A percentile compares a stretch with the other conserved stretches of the same genome.
phyloP scores from a whole-genome alignment of 2,329 filamentous ascomycete genomes.

The Colletotrichum sp. region DNA sequence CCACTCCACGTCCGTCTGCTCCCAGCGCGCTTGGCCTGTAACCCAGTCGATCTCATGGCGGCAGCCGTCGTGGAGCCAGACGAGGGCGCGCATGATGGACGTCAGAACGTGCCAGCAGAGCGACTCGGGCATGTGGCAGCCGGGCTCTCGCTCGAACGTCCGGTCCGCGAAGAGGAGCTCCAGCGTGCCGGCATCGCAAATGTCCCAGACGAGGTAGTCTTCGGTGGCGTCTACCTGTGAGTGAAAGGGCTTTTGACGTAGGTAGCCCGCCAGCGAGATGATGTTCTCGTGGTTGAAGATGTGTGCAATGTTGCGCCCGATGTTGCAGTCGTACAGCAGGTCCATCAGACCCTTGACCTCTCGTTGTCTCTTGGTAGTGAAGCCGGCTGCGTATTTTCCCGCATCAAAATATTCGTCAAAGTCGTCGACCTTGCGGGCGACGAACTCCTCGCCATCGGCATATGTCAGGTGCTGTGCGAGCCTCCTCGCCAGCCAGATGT shows the following conservation, averaged over 20 bases:
- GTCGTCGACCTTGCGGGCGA: conserved; percentile 31
- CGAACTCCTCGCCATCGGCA: conserved; percentile 30
- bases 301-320: conserved; percentile 31
- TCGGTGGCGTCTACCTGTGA: conserved; percentile 23
- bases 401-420: conserved; percentile 15
- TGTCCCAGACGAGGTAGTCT: conserved; percentile 52
- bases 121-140: conserved; percentile 51
- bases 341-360: conserved; percentile 26
- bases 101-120: conserved; percentile 61
- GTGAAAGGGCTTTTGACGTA: conserved; percentile 27
- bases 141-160: conserved; percentile 22
- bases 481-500: conserved; percentile 35
- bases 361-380: conserved; percentile 22
- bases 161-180: conserved; percentile 39
- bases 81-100: conserved; percentile 51
- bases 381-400: background rate
- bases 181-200: conserved; percentile 55
- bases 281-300: conserved; percentile 56
- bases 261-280: conserved; percentile 45
- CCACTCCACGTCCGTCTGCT: conserved; percentile 46
- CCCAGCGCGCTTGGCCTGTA: conserved; percentile 4
- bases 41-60: conserved; percentile 24
- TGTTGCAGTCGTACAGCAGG: conserved; percentile 30
- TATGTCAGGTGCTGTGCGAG: conserved; percentile 22
- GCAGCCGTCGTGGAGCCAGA: conserved; percentile 57